Conservation (phyloP, 2,329 filamentous ascomycete genomes). For the Alternaria triticina region DNA sequence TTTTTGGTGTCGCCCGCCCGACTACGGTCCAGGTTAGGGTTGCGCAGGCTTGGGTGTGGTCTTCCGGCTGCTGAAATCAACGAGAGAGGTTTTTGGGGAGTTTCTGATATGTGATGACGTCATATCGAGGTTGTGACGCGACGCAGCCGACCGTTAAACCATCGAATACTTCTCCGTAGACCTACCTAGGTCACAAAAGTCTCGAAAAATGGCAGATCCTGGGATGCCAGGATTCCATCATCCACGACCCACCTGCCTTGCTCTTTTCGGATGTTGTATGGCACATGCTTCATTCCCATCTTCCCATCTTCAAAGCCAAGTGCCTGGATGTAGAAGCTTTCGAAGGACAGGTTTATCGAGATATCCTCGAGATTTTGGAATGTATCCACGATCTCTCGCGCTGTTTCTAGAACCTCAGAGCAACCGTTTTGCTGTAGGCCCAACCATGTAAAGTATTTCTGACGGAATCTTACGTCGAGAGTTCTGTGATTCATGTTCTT, state of each 20-base stretch:
- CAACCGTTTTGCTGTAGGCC: neutral
- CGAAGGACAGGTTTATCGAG: neutral
- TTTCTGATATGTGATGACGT: too few species aligned
- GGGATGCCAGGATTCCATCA: too few species aligned
- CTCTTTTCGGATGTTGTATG: neutral
- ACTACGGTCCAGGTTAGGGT: too few species aligned
- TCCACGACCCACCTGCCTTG: neutral
- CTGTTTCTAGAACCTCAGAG: neutral
- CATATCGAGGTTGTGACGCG: too few species aligned
- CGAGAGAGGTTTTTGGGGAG: too few species aligned
- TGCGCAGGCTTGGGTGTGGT: too few species aligned
- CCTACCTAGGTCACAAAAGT: too few species aligned
- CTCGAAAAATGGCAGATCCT: too few species aligned
- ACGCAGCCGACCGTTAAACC: too few species aligned
- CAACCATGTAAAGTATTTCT: neutral
- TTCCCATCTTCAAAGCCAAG: neutral
- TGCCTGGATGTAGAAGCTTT: neutral
- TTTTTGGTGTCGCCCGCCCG: too few species aligned
- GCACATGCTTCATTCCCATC: neutral
- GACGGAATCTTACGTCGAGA: neutral
- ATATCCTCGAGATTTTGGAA: neutral
- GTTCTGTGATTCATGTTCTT: neutral
- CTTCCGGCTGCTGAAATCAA: too few species aligned
- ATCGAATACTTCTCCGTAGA: too few species aligned
- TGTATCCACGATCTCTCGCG: neutral